Conservation (phyloP, 176 grass and related monocot species). For the Triticum urartu region DNA sequence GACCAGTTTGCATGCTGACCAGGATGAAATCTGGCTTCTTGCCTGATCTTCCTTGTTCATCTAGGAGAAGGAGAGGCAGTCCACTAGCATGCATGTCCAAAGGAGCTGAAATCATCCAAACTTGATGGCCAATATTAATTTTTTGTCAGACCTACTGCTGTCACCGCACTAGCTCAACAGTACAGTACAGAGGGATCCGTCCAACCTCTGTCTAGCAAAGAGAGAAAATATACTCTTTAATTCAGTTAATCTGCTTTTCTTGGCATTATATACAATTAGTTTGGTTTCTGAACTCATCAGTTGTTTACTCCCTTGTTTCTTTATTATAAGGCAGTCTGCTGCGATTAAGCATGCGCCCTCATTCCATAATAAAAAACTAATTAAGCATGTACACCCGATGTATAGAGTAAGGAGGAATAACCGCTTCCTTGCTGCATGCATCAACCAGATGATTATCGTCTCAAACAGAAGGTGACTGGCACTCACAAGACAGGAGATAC, state of each 20-base stretch:
- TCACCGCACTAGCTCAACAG: neutral
- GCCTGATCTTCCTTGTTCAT: slow-evolving; percentile 9
- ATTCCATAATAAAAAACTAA: neutral
- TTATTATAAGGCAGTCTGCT: neutral
- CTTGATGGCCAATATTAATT: neutral
- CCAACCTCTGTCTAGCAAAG: neutral
- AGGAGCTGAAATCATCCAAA: slow-evolving; percentile 16
- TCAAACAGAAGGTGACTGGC: slow-evolving; percentile 21
- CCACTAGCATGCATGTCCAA: neutral
- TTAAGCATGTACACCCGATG: neutral
- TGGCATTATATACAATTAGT: neutral
- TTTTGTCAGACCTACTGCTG: slow-evolving; percentile 4
- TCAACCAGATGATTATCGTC: slow-evolving; percentile 16
- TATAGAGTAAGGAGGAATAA: neutral
- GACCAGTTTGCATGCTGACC: neutral
- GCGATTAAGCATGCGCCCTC: neutral
- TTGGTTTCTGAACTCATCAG: neutral
- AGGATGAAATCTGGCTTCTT: neutral
- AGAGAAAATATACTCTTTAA: neutral
- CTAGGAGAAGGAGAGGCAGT: neutral
- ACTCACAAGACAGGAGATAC: slow-evolving; percentile 3
- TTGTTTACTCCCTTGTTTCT: neutral
- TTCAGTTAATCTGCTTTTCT: no score
- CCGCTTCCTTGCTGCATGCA: slow-evolving; percentile 10
- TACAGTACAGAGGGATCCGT: neutral